Conservation (phyloP, 495 filamentous ascomycete genomes). For the Geoglossum glabrum region DNA sequence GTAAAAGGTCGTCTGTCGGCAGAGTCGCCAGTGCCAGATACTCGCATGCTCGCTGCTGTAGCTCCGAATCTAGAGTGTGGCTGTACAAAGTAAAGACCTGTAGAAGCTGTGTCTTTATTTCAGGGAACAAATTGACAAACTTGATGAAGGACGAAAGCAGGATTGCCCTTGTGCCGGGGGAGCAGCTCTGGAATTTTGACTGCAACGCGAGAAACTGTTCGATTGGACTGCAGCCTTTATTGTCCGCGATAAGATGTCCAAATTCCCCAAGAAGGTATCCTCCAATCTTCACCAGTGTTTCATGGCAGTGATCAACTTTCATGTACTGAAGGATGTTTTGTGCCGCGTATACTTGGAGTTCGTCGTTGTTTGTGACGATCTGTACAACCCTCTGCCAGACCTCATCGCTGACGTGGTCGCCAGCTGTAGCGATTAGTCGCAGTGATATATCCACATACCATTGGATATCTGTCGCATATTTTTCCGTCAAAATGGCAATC, state of each 20-base stretch:
- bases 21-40: conserved; percentile 75
- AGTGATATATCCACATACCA: conserved; percentile 99
- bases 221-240: conserved; percentile 79
- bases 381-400: conserved; percentile 99
- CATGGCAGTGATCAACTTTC: conserved; percentile 82
- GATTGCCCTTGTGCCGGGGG: conserved; percentile 77
- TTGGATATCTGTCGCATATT: conserved; percentile 93
- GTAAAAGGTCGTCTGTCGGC: conserved; percentile 75
- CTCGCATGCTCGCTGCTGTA: conserved; percentile 93
- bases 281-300: conserved; percentile 93
- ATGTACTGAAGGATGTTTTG: conserved; percentile 77
- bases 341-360: conserved; percentile 89
- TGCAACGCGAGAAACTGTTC: conserved; percentile 93
- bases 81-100: conserved; percentile 83
- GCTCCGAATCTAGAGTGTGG: conserved; percentile 81
- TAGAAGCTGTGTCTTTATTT: conserved; percentile 90
- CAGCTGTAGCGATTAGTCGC: conserved; percentile 84
- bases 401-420: conserved; percentile 96
- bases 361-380: conserved; percentile 98
- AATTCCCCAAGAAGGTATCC: conserved; percentile 93
- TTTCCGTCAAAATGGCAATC: conserved; percentile 94
- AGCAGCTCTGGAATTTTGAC: conserved; percentile 72
- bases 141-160: conserved; percentile 91
- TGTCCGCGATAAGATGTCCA: conserved; percentile 94
- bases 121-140: conserved; percentile 94